These are phyloP conservation scores for Yamadazyma laniorum DNA, from an alignment of 805 yeast genomes.

Conservation along the genomic window DNA sequence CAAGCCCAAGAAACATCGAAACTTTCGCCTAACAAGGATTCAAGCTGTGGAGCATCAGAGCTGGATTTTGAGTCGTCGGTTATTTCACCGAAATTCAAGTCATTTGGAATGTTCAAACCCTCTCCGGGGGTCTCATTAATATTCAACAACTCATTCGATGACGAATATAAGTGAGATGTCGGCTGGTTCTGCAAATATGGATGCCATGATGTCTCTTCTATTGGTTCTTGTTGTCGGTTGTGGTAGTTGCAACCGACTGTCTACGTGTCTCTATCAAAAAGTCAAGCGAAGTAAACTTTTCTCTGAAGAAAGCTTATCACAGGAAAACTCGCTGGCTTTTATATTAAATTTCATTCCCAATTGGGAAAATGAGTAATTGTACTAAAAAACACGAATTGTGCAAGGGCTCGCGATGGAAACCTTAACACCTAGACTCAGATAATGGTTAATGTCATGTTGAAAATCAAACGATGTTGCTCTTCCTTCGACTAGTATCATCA, in stretches of 20 bases:
- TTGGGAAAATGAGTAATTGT: constrained; percentile 7
- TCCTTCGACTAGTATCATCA: too few relatives aligned
- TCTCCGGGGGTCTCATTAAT: not conserved
- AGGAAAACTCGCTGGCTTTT: not conserved
- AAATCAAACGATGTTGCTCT: constrained; percentile 8
- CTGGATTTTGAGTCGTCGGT: too few relatives aligned
- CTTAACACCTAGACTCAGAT: constrained; percentile 5
- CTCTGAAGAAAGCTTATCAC: too few relatives aligned
- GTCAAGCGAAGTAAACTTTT: too few relatives aligned
- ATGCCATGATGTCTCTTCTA: constrained; percentile 7
- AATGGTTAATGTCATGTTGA: constrained; percentile 2
- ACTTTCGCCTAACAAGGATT: not conserved
- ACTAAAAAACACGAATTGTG: not conserved
- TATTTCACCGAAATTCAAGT: not conserved
- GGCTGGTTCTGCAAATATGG: constrained; percentile 1
- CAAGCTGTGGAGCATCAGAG: too few relatives aligned
- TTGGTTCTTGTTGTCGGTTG: too few relatives aligned
- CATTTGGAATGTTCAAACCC: not conserved
- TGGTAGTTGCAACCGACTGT: constrained; percentile 6
- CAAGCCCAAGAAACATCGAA: not conserved
- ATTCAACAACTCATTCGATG: constrained; percentile 3
- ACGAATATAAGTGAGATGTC: constrained; percentile 3
- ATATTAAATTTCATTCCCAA: not conserved
- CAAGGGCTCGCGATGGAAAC: not conserved
- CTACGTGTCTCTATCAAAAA: constrained; percentile 1